Evolutionary conservation across 306 rosid genomes (phyloP).

Genomic region (Acmispon strigosus): DNA sequence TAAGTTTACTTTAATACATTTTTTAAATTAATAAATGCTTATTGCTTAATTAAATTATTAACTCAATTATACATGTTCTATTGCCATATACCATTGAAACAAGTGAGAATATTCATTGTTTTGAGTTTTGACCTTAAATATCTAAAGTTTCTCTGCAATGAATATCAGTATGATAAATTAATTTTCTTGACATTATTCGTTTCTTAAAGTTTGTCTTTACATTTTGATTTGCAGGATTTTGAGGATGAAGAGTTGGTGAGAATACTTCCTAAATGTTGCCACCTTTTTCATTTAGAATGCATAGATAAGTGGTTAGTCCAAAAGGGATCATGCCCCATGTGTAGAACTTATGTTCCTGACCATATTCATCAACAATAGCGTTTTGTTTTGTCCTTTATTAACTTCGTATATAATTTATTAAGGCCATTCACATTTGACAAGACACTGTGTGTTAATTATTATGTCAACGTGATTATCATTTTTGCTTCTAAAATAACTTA

Average conservation of each 20-base stretch:
- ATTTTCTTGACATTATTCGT: no score
- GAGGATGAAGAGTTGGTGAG: constrained; percentile 38
- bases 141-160: no score
- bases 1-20: no score
- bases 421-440: background rate
- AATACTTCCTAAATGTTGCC: constrained; percentile 36
- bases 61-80: no score
- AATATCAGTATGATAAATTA: no score
- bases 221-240: constrained; percentile 29
- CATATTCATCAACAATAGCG: background rate
- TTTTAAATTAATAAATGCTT: no score
- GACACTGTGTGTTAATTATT: background rate
- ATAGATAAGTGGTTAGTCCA: constrained; percentile 39
- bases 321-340: constrained; percentile 38
- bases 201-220: background rate
- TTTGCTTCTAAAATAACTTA: no score
- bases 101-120: no score
- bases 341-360: constrained; percentile 27
- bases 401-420: background rate
- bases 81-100: no score
- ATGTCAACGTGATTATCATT: no score
- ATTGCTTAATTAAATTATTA: no score
- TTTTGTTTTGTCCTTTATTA: background rate
- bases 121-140: no score
- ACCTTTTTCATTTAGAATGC: constrained; percentile 34